These are phyloP conservation scores for Parietichytrium sp. DNA, from an alignment of 108 stramenopile species.

Conservation along the genomic window DNA sequence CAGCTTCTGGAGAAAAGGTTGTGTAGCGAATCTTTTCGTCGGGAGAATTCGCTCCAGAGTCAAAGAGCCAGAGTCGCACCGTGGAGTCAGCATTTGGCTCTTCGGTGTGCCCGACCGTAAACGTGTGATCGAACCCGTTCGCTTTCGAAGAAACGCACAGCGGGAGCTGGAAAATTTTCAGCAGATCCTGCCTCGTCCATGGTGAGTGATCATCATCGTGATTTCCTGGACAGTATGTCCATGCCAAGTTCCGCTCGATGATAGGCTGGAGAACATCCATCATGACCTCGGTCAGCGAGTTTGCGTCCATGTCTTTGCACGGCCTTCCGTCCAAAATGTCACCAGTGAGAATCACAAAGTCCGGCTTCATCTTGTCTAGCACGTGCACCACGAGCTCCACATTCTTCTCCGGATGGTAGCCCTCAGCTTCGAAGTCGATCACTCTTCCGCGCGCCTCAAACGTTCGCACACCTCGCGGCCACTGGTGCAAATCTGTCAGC, in stretches of 20 bases:
- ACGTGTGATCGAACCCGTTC: conserved; percentile 6
- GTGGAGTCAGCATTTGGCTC: background rate
- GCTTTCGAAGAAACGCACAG: conserved; percentile 2
- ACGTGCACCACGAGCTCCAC: conserved; percentile 11
- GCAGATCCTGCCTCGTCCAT: background rate
- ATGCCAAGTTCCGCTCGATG: conserved; percentile 10
- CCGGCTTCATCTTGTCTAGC: background rate
- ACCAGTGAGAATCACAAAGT: conserved; percentile 4
- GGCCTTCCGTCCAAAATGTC: conserved; percentile 9
- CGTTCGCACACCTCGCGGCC: background rate
- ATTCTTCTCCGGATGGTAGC: background rate
- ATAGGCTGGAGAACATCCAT: background rate
- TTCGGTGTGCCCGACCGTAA: background rate
- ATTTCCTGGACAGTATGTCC: conserved; percentile 11
- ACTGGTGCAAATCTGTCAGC: conserved; percentile 31
- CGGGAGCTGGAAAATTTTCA: background rate
- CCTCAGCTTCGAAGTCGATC: conserved; percentile 23
- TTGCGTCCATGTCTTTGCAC: background rate
- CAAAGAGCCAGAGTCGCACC: conserved; percentile 14
- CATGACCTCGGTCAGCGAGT: conserved; percentile 9
- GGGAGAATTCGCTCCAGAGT: conserved; percentile 1
- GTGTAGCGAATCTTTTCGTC: conserved; percentile 10
- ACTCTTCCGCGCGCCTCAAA: conserved; percentile 17
- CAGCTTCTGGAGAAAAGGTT: background rate
- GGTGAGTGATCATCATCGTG: conserved; percentile 38